These are phyloP conservation scores for Globisporangium nunn DNA, from an alignment of 352 stramenopile genomes.

Conservation along the genomic window DNA sequence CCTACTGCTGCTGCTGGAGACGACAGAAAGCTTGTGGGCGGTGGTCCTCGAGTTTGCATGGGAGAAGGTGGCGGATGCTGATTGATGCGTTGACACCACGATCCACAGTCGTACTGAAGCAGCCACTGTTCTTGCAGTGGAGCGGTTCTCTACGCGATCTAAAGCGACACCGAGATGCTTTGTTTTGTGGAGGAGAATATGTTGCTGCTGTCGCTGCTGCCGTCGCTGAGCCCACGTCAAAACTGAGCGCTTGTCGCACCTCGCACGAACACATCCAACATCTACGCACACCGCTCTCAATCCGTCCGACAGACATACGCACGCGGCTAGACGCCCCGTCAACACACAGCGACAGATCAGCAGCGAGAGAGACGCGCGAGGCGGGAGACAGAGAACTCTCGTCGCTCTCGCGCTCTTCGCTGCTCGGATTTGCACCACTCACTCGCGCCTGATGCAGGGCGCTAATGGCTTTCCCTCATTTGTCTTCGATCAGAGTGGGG, in stretches of 20 bases:
- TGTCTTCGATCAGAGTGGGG: conserved; percentile 55
- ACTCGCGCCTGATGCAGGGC: no score
- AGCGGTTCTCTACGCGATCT: no score
- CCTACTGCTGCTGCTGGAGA: no score
- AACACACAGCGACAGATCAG: neutral
- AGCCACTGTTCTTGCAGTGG: no score
- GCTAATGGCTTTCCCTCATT: conserved; percentile 15
- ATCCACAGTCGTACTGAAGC: no score
- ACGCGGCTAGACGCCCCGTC: neutral
- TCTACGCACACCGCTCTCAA: neutral
- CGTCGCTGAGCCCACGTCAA: no score
- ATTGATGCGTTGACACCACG: no score
- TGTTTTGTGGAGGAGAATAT: neutral
- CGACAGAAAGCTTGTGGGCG: no score
- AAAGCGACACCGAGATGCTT: no score
- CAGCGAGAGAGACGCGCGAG: neutral
- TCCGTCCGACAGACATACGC: neutral
- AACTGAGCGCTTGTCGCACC: no score
- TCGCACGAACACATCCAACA: neutral
- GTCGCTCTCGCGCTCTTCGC: neutral
- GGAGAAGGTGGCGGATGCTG: no score
- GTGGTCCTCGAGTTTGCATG: no score
- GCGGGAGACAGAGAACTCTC: neutral
- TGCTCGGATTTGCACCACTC: neutral
- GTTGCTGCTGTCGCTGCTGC: neutral